These are phyloP conservation scores for Canavalia ensiformis DNA, from an alignment of 306 rosid species.

Conservation along the genomic window DNA sequence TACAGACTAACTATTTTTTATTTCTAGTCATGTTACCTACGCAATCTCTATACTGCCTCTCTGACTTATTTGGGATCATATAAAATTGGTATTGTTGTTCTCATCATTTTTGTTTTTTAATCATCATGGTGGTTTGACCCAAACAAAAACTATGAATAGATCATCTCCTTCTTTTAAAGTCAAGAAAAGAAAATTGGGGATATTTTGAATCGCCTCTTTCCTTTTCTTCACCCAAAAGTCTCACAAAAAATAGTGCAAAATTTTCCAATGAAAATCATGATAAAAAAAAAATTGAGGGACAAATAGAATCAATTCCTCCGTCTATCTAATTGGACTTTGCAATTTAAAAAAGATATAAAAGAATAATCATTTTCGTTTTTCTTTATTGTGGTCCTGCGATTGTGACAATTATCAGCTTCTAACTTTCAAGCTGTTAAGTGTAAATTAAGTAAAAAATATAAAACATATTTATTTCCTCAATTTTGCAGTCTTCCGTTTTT, in stretches of 20 bases:
- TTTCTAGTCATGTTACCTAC: not conserved
- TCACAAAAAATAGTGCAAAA: not conserved
- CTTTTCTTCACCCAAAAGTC: not conserved
- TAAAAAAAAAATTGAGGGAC: no score
- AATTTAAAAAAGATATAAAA: not conserved
- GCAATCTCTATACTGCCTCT: conserved; percentile 21
- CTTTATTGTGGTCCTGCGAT: not conserved
- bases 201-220: not conserved
- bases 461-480: not conserved
- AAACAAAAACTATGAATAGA: not conserved
- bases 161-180: not conserved
- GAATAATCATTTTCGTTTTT: not conserved
- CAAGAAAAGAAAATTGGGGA: not conserved
- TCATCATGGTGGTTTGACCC: not conserved
- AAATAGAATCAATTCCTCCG: no score
- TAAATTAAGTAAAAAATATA: not conserved
- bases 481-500: not conserved
- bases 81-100: conserved; percentile 8
- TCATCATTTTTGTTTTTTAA: not conserved
- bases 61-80: conserved; percentile 8
- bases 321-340: not conserved
- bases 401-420: not conserved
- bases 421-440: no score
- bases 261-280: not conserved
- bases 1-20: not conserved